Percentiles rank a stretch among this genome's conserved stretches.
phyloP scores from a whole-genome alignment of 805 yeast species.

The Jamesozyma rosinii region DNA sequence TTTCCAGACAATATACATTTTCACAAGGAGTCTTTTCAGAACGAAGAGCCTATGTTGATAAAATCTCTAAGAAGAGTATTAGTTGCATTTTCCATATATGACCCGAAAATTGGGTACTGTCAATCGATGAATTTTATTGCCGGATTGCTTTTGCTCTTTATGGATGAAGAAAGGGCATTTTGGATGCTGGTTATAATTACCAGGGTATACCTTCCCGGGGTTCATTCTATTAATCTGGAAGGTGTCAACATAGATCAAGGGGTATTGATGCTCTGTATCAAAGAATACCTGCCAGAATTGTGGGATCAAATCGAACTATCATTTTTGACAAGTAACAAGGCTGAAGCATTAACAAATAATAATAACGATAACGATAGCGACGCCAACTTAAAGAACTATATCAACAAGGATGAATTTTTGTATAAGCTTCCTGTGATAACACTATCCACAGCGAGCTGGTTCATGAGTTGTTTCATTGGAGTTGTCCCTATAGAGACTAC shows the following conservation, averaged over 20 bases:
- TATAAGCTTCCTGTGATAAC: slow-evolving; percentile 80
- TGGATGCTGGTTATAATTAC: slow-evolving; percentile 95
- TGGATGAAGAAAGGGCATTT: slow-evolving; percentile 84
- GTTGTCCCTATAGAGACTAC: slow-evolving; percentile 82
- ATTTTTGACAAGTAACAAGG: slow-evolving; percentile 2
- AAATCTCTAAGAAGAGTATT: slow-evolving; percentile 69
- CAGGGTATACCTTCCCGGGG: slow-evolving; percentile 75
- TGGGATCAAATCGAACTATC: slow-evolving; percentile 49
- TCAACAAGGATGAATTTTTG: slow-evolving; percentile 39
- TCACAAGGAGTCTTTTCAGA: slow-evolving; percentile 35
- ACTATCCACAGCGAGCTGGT: slow-evolving; percentile 93
- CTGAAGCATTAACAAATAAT: not conserved
- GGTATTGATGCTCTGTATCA: slow-evolving; percentile 74
- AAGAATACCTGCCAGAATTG: slow-evolving; percentile 71
- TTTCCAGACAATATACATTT: slow-evolving; percentile 90
- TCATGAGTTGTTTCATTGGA: slow-evolving; percentile 91
- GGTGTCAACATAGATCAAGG: slow-evolving; percentile 96
- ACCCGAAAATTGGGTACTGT: slow-evolving; percentile 89
- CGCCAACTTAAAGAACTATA: not conserved
- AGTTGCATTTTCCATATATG: slow-evolving; percentile 73
- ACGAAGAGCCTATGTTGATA: slow-evolving; percentile 54
- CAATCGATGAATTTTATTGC: slow-evolving; percentile 90
- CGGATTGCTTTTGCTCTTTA: slow-evolving; percentile 71
- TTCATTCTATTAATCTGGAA: slow-evolving; percentile 79
- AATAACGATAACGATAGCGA: not conserved